Percentiles rank a stretch among this genome's conserved stretches.
These are phyloP conservation scores for Endocalyx cinctus DNA, from an alignment of 2,329 filamentous ascomycete genomes.

Conservation along the genomic window DNA sequence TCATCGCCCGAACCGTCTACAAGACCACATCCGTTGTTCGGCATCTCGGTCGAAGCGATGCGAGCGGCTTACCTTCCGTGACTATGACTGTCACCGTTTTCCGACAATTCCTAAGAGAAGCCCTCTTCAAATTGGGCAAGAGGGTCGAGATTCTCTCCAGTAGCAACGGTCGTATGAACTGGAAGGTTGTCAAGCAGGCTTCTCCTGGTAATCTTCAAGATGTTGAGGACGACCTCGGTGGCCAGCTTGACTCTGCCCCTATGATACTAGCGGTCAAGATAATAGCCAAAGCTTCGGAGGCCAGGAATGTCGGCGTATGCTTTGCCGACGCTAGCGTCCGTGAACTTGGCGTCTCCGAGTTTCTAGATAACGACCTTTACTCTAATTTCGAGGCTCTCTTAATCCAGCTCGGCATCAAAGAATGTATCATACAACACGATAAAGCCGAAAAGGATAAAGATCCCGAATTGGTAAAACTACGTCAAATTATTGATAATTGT, in stretches of 20 bases:
- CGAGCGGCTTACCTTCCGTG: slow-evolving; percentile 84
- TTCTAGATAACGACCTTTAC: slow-evolving; percentile 97
- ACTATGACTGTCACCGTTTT: slow-evolving; percentile 95
- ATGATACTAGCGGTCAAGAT: slow-evolving; percentile 96
- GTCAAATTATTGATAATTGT: slow-evolving; percentile 86
- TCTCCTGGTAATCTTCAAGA: slow-evolving; percentile 96
- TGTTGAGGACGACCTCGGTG: slow-evolving; percentile 89
- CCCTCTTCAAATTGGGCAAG: slow-evolving; percentile 86
- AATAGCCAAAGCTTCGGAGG: slow-evolving; percentile 79
- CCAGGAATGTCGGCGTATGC: slow-evolving; percentile 84
- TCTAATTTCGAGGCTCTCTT: slow-evolving; percentile 96
- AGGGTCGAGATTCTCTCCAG: slow-evolving; percentile 87
- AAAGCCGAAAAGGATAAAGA: slow-evolving; percentile 79
- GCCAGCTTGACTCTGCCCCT: slow-evolving; percentile 80
- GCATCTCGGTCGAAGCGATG: slow-evolving; percentile 78
- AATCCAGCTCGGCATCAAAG: slow-evolving; percentile 92
- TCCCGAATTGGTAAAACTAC: slow-evolving; percentile 79
- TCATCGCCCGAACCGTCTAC: slow-evolving; percentile 84
- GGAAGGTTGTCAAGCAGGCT: slow-evolving; percentile 87
- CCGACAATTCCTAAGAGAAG: slow-evolving; percentile 90
- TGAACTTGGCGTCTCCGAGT: slow-evolving; percentile 94
- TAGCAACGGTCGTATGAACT: slow-evolving; percentile 72
- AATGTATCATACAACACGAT: slow-evolving; percentile 83
- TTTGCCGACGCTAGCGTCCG: slow-evolving; percentile 96
- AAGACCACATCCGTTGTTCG: slow-evolving; percentile 95